Evolutionary conservation across 495 filamentous ascomycete species (phyloP).

Genomic region (Letharia lupina): DNA sequence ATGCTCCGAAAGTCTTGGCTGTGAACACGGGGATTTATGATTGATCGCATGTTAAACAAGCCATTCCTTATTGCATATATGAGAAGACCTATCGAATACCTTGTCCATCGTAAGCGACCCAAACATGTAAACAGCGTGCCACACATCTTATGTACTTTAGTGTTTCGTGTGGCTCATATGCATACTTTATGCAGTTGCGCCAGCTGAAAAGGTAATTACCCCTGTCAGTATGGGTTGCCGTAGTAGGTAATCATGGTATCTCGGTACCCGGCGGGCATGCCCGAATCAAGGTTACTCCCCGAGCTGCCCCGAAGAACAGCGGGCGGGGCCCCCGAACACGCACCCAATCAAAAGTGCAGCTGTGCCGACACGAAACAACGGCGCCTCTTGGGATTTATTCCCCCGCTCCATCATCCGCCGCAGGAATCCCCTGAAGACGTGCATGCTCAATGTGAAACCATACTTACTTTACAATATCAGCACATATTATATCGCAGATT

Average conservation of each 20-base stretch:
- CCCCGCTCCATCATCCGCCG: too few species aligned
- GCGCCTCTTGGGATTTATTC: not conserved
- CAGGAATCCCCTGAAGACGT: too few species aligned
- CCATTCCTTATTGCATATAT: too few species aligned
- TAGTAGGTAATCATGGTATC: not conserved
- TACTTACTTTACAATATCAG: not conserved
- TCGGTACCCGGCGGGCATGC: not conserved
- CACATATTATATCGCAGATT: not conserved
- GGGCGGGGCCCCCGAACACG: not conserved
- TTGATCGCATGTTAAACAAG: too few species aligned
- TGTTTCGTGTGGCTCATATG: not conserved
- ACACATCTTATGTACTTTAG: not conserved
- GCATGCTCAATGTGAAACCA: too few species aligned
- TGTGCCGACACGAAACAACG: not conserved
- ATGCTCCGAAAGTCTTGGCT: too few species aligned
- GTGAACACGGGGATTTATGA: too few species aligned
- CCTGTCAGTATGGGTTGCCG: not conserved
- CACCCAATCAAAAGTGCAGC: not conserved
- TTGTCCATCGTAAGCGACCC: too few species aligned
- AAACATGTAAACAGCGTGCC: not conserved
- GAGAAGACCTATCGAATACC: too few species aligned
- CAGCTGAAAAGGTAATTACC: too few species aligned
- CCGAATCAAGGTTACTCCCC: not conserved
- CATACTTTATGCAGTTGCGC: not conserved
- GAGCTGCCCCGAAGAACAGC: not conserved